Conservation (phyloP, 768 basidiomycete genomes). For the Boletellus ananas region DNA sequence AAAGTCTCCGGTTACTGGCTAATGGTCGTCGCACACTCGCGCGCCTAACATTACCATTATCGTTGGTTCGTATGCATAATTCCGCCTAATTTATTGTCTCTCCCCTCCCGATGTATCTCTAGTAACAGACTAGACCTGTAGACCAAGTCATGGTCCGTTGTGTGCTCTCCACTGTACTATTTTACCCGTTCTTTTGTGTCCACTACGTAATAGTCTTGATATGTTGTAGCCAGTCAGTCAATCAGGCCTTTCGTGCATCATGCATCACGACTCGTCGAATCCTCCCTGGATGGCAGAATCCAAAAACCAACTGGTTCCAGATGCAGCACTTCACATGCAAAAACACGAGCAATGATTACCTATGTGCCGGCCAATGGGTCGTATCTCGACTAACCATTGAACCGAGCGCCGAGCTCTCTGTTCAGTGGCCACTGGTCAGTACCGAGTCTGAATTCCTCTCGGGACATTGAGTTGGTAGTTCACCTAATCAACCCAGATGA, state of each 20-base stretch:
- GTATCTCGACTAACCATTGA: too few species aligned
- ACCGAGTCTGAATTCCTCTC: too few species aligned
- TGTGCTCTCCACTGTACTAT: conserved; percentile 13
- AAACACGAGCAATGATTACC: not conserved
- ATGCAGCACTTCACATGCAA: too few species aligned
- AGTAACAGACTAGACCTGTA: conserved; percentile 15
- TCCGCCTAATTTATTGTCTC: not conserved
- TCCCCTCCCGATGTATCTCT: conserved; percentile 23
- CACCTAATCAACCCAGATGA: too few species aligned
- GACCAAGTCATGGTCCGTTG: not conserved
- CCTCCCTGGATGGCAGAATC: too few species aligned
- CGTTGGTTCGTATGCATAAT: conserved; percentile 9
- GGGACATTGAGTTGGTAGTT: not conserved
- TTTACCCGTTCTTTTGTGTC: conserved; percentile 5
- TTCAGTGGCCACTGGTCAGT: too few species aligned
- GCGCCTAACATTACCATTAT: conserved; percentile 10
- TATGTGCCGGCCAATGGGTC: too few species aligned
- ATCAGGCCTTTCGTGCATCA: not conserved
- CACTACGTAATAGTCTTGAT: conserved; percentile 10
- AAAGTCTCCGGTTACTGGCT: not conserved
- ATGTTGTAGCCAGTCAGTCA: conserved; percentile 1
- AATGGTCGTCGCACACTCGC: not conserved
- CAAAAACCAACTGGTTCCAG: too few species aligned
- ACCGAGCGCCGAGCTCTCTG: too few species aligned
- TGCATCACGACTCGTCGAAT: too few species aligned